These are phyloP conservation scores for Calendula officinalis DNA, from an alignment of 129 eudicot genomes.

Conservation along the genomic window DNA sequence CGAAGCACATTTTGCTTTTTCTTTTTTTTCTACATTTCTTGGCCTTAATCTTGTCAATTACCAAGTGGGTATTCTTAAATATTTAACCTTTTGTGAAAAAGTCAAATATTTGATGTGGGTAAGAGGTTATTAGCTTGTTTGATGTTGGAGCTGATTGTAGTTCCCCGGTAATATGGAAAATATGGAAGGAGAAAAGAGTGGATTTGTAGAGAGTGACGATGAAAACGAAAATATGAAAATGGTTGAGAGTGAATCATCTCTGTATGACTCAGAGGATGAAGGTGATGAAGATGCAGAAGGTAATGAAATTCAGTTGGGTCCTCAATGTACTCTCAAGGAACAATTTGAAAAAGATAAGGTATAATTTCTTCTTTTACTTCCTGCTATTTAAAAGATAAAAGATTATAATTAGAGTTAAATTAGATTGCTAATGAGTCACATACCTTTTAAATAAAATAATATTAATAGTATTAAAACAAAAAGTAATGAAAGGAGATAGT, in stretches of 20 bases:
- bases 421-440: too few relatives aligned
- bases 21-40: constrained; percentile 3
- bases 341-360: constrained; percentile 72
- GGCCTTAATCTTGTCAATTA: constrained; percentile 17
- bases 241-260: constrained; percentile 43
- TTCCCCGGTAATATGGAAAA: constrained; percentile 47
- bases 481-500: too few relatives aligned
- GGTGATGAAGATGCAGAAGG: constrained; percentile 57
- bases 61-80: constrained; percentile 22
- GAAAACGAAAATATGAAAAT: constrained; percentile 43
- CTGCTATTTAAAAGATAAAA: too few relatives aligned
- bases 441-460: too few relatives aligned
- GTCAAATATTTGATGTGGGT: constrained; percentile 31
- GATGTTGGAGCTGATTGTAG: constrained; percentile 40
- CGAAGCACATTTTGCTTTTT: constrained; percentile 19
- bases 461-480: too few relatives aligned
- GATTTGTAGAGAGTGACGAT: constrained; percentile 36
- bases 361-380: not conserved
- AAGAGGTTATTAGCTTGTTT: constrained; percentile 27
- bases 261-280: constrained; percentile 49
- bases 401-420: too few relatives aligned
- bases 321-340: constrained; percentile 62
- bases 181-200: constrained; percentile 44
- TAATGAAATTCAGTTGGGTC: constrained; percentile 39
- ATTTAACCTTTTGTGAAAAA: constrained; percentile 24